Evolutionary conservation across 1,139 yeast genomes (phyloP), one percentile per base, ranked within the genome.

Genomic region (Taiozyma sp.): DNA sequence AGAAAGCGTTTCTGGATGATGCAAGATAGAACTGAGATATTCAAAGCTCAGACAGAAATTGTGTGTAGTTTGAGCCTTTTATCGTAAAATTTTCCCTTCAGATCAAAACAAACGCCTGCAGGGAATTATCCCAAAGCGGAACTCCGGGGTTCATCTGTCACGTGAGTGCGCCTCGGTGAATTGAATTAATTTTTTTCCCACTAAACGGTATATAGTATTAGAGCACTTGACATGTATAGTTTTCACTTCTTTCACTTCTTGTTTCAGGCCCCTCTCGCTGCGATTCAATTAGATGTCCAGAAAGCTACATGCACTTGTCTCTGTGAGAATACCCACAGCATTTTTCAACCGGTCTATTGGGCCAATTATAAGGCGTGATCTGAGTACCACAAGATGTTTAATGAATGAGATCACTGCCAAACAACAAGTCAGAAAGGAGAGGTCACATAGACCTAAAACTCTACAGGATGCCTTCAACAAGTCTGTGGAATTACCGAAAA

Each of bases 401-500:
- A 24, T 30, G 41, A 44, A 34, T 29, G 28, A 45, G 48, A 43
- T 29, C 45, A 13, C 3, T 22, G 4, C 12, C 42, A 30, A 34
- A 48, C 13, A 29, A 14, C n/a, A 40, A 43, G 27, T 13, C n/a
- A 40, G 19, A 28, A 43, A 42, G 46, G 46, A 51, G 43, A 48
- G 38, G 39, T 41, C 46, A 19, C 55, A 46, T 28, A 40, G 23
- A 8, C 51, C 57, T 2, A 52, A 48, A 34, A 58, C 60, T 5
- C 46, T 58, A n/a, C 53, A 54, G 38, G 47, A 51, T 8, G 41
- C 48, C 13, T 9, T 52, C 3, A 34, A 32, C 19, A 43, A 46
- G 2, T 42, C 52, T 4, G 42, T 36, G 27, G 44, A 36, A 14
- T 14, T 8, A 32, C 7, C 2, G 6, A 32, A 44, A 36, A 39